A percentile compares a stretch with the other conserved stretches of the same genome.
Conservation (phyloP, 1,284 basidiomycete genomes). For the Trametes polyzona region DNA sequence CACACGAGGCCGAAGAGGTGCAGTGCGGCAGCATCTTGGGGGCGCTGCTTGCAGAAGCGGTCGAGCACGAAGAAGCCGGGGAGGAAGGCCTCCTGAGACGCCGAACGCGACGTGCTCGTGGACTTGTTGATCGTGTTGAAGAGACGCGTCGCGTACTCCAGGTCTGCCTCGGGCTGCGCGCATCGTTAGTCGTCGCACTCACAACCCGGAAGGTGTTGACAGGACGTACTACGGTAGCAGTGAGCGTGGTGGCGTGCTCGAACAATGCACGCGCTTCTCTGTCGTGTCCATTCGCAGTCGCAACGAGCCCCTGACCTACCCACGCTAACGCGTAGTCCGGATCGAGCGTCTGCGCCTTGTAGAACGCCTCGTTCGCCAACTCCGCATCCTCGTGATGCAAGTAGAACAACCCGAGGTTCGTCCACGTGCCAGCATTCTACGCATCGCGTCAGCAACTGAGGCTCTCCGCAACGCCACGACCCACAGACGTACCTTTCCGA, state of each 20-base stretch:
- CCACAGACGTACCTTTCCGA: constrained; percentile 63
- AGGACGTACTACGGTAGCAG: constrained; percentile 66
- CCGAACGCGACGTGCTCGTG: constrained; percentile 29
- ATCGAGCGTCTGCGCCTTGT: constrained; percentile 89
- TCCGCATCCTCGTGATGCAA: constrained; percentile 82
- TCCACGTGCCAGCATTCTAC: constrained; percentile 83
- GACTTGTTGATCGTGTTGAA: constrained; percentile 51
- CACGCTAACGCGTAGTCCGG: constrained; percentile 92
- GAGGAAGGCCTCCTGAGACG: constrained; percentile 51
- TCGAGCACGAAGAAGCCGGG: constrained; percentile 83
- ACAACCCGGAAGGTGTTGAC: not conserved
- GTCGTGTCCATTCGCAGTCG: constrained; percentile 66
- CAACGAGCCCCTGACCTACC: constrained; percentile 91
- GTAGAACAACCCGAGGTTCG: constrained; percentile 90
- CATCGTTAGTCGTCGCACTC: not conserved
- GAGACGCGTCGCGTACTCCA: constrained; percentile 73
- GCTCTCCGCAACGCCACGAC: no score
- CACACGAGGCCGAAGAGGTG: constrained; percentile 89
- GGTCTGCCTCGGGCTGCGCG: constrained; percentile 78
- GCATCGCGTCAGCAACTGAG: constrained; percentile 5
- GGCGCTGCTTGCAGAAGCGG: constrained; percentile 73
- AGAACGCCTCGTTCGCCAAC: constrained; percentile 86
- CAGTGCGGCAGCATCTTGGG: constrained; percentile 74
- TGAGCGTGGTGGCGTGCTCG: constrained; percentile 81
- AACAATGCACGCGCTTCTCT: constrained; percentile 74